Evolutionary conservation across 257 asterid species (phyloP).

Genomic region (Primulina huaijiensis): DNA sequence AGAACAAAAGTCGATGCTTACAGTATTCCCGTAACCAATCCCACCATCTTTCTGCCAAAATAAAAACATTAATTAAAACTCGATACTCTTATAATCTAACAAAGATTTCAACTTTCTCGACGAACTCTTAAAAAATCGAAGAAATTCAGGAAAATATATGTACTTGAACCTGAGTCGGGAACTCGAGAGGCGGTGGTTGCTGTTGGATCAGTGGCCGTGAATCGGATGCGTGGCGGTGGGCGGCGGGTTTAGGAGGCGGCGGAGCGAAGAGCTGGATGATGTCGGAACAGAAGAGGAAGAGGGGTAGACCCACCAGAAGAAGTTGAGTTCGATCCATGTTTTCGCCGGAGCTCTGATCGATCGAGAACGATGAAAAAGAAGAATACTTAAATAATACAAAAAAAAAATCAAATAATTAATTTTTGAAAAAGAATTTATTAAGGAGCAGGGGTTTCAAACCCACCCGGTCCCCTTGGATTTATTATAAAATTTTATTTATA

Average conservation of each 20-base stretch:
- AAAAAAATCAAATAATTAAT: too few species aligned
- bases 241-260: constrained; percentile 61
- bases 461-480: too few species aligned
- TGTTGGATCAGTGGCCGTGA: constrained; percentile 45
- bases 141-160: constrained; percentile 2
- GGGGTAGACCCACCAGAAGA: constrained; percentile 70
- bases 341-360: constrained; percentile 28
- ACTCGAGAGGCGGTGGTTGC: constrained; percentile 53
- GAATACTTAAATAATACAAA: too few species aligned
- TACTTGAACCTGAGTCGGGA: constrained; percentile 58
- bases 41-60: constrained; percentile 54
- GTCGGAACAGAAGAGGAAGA: constrained; percentile 83
- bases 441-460: too few species aligned
- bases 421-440: too few species aligned
- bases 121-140: constrained; percentile 1
- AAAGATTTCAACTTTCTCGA: constrained; percentile 8
- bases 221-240: constrained; percentile 35
- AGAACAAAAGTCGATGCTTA: constrained; percentile 79
- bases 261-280: constrained; percentile 69
- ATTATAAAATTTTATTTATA: too few species aligned
- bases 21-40: constrained; percentile 74
- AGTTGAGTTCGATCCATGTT: constrained; percentile 84
- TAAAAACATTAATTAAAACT: background rate
- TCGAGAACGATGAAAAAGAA: too few species aligned
- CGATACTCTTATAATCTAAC: background rate